Evolutionary conservation across 75 land plant species (phyloP).

Genomic region (Sequoia sempervirens): DNA sequence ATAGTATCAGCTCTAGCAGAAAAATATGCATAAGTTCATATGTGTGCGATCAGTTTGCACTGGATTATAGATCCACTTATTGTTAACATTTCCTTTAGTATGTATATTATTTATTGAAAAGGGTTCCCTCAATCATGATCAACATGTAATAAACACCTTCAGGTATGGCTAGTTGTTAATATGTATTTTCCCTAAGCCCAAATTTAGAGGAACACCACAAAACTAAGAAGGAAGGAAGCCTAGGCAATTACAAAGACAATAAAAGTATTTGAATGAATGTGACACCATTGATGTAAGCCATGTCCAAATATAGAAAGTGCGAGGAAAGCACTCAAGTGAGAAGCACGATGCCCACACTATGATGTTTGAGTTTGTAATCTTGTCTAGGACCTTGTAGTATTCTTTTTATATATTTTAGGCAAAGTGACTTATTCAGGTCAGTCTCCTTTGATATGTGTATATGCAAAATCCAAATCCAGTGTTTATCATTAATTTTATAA

Average conservation of each 20-base stretch:
- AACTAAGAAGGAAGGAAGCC: neutral
- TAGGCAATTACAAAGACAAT: neutral
- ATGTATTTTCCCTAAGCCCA: neutral
- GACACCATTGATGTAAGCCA: neutral
- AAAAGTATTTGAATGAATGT: neutral
- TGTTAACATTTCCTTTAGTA: neutral
- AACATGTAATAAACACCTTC: neutral
- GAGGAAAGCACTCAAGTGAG: neutral
- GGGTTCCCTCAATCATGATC: neutral
- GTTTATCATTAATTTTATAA: no score
- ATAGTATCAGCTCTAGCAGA: neutral
- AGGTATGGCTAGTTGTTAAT: neutral
- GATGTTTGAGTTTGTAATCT: neutral
- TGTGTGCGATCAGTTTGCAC: neutral
- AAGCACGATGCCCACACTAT: neutral
- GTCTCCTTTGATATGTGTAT: no score
- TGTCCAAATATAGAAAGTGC: neutral
- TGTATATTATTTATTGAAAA: neutral
- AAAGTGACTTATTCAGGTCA: no score
- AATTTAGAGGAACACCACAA: neutral
- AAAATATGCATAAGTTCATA: neutral
- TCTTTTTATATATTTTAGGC: no score
- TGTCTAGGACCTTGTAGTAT: no score
- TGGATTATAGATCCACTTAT: neutral
- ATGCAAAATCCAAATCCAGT: no score